phyloP scores from a whole-genome alignment of 192 early-diverging fungal species.

The Rhizophagus clarus region DNA sequence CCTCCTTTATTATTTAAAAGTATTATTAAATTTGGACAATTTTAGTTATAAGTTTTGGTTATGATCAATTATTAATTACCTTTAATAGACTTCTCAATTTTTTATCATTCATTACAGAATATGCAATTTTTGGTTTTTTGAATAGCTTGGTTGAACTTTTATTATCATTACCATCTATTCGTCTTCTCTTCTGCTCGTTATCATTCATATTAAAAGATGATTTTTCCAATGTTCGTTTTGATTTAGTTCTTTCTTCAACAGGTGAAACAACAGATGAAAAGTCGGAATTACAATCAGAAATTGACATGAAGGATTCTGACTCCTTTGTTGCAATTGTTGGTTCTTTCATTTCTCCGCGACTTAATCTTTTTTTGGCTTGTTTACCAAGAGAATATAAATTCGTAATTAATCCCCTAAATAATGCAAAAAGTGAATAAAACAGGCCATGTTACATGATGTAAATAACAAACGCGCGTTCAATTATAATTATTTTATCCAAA shows the following conservation, averaged over 20 bases:
- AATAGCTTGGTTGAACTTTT: too few species aligned
- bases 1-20: slow-evolving; percentile 8
- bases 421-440: not conserved
- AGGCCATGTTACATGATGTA: too few species aligned
- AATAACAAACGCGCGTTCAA: too few species aligned
- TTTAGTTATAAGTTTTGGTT: not conserved
- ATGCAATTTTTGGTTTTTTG: slow-evolving; percentile 28
- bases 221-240: not conserved
- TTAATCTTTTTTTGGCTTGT: not conserved
- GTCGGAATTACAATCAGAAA: not conserved
- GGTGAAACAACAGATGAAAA: not conserved
- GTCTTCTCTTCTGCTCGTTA: not conserved
- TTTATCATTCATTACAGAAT: slow-evolving; percentile 13
- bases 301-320: not conserved
- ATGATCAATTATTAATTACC: too few species aligned
- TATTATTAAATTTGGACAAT: not conserved
- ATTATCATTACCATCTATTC: not conserved
- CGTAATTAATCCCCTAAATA: not conserved
- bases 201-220: not conserved
- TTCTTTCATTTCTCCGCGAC: not conserved
- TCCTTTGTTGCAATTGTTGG: not conserved
- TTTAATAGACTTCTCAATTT: not conserved
- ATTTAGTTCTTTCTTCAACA: not conserved
- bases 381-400: not conserved
- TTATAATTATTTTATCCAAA: too few species aligned